phyloP scores from a whole-genome alignment of 2,329 filamentous ascomycete species.

The Thelonectria discophora region DNA sequence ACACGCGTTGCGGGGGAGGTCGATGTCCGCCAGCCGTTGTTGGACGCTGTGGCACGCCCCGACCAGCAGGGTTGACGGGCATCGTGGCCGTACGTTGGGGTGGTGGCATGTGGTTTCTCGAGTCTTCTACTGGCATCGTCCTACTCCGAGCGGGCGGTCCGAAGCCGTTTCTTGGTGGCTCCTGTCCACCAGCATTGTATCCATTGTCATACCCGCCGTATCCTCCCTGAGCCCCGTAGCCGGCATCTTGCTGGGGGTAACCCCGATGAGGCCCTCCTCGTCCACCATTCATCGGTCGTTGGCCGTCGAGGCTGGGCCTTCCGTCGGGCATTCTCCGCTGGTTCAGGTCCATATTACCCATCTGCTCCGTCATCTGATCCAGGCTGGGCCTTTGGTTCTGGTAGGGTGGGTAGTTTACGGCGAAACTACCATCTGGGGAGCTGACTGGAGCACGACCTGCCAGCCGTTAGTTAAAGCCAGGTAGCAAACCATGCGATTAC shows the following conservation, averaged over 20 bases:
- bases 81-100: conserved; percentile 54
- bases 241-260: conserved; percentile 45
- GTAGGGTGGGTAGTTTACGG: conserved; percentile 34
- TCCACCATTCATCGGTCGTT: conserved; percentile 39
- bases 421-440: conserved; percentile 41
- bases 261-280: conserved; percentile 45
- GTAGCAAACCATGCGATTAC: background rate
- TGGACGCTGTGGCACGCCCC: conserved; percentile 60
- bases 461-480: conserved; percentile 11
- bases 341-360: conserved; percentile 50
- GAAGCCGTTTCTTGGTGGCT: conserved; percentile 53
- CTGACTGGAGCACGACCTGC: conserved; percentile 43
- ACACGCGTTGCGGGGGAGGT: conserved; percentile 62
- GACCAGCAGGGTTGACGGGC: conserved; percentile 56
- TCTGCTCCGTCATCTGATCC: conserved; percentile 46
- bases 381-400: conserved; percentile 36
- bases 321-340: conserved; percentile 37
- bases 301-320: conserved; percentile 41
- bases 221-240: conserved; percentile 33
- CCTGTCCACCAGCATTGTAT: conserved; percentile 41
- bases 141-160: conserved; percentile 65
- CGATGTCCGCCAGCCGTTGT: conserved; percentile 64
- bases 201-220: conserved; percentile 43
- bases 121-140: conserved; percentile 66
- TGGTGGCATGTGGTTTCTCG: conserved; percentile 49